A percentile compares a stretch with the other conserved stretches of the same genome.
Conservation (phyloP, 495 filamentous ascomycete genomes). For the Trypethelium eluteriae region DNA sequence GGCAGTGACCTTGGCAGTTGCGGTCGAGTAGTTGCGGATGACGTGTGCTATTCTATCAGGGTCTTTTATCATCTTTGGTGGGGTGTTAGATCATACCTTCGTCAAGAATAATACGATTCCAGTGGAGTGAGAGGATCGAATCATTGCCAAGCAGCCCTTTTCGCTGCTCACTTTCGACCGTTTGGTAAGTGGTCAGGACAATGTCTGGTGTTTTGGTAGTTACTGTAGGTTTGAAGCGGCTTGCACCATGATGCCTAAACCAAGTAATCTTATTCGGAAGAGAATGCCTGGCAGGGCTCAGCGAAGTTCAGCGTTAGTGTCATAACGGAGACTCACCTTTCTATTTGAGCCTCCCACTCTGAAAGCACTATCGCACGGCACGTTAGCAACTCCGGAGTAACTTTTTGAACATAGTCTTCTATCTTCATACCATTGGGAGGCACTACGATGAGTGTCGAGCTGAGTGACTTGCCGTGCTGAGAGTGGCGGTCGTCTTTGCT, state of each 20-base stretch:
- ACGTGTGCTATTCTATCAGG: slow-evolving; percentile 33
- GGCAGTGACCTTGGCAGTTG: slow-evolving; percentile 34
- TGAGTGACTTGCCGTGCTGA: neutral
- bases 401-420: neutral
- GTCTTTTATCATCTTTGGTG: neutral
- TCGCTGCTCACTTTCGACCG: slow-evolving; percentile 34
- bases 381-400: neutral
- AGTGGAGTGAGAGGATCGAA: slow-evolving; percentile 31
- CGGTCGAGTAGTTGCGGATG: slow-evolving; percentile 36
- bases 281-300: slow-evolving; percentile 23
- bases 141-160: slow-evolving; percentile 9
- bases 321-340: neutral
- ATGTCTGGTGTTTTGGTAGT: slow-evolving; percentile 21
- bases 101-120: slow-evolving; percentile 41
- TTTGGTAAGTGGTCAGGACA: slow-evolving; percentile 40
- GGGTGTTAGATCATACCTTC: slow-evolving; percentile 35
- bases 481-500: neutral
- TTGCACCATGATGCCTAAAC: slow-evolving; percentile 32
- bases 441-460: slow-evolving; percentile 33
- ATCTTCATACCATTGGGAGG: slow-evolving; percentile 33
- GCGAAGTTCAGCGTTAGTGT: neutral
- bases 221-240: slow-evolving; percentile 19
- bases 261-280: slow-evolving; percentile 24
- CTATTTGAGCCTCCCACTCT: slow-evolving; percentile 11
- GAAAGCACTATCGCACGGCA: slow-evolving; percentile 2